These are phyloP conservation scores for Trichosporon sp. DNA, from an alignment of 1,284 basidiomycete genomes.

Conservation along the genomic window DNA sequence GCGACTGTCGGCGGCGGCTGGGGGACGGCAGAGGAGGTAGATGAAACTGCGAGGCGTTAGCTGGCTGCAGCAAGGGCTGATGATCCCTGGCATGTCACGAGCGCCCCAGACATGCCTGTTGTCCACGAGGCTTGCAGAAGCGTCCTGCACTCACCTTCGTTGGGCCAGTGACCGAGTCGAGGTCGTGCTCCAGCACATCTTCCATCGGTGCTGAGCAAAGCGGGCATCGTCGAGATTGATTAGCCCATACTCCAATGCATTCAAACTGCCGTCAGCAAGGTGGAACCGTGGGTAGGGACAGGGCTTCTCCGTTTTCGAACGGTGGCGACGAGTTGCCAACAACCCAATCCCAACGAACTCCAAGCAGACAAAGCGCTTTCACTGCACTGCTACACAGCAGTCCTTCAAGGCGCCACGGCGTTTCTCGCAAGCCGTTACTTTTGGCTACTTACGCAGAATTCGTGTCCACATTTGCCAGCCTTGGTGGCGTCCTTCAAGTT, in stretches of 20 bases:
- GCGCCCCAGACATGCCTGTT: background rate
- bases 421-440: background rate
- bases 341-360: background rate
- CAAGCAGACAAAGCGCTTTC: background rate
- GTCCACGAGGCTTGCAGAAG: background rate
- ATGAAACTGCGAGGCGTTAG: slow-evolving; percentile 61
- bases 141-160: slow-evolving; percentile 37
- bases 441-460: slow-evolving; percentile 57
- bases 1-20: slow-evolving; percentile 4
- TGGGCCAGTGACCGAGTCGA: slow-evolving; percentile 33
- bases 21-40: slow-evolving; percentile 55
- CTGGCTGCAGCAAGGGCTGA: slow-evolving; percentile 21
- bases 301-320: background rate
- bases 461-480: slow-evolving; percentile 71
- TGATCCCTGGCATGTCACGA: background rate
- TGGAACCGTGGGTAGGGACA: background rate
- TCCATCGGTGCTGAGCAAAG: slow-evolving; percentile 71
- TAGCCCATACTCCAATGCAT: slow-evolving; percentile 76
- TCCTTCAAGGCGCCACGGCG: no score
- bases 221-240: slow-evolving; percentile 63
- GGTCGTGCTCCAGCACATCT: slow-evolving; percentile 70
- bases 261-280: slow-evolving; percentile 59
- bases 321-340: background rate
- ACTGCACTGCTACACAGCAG: background rate
- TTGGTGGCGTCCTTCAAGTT: slow-evolving; percentile 68